Evolutionary conservation across 2,329 filamentous ascomycete genomes (phyloP).

Genomic region (Lecanicillium sp.): DNA sequence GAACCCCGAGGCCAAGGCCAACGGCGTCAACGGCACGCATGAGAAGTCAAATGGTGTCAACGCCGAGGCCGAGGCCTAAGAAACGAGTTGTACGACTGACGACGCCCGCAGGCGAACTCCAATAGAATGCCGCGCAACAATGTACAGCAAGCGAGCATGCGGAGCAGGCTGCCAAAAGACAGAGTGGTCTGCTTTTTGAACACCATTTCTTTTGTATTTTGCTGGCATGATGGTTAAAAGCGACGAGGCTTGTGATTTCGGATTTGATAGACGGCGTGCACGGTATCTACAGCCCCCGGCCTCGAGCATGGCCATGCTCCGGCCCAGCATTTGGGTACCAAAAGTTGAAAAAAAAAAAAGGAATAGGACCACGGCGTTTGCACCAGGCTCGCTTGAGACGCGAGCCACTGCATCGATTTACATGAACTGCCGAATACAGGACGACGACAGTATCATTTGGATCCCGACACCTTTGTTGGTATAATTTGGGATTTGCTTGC

Average conservation of each 20-base stretch:
- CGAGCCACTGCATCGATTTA: conserved; percentile 1
- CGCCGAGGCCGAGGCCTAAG: conserved; percentile 14
- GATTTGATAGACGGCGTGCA: conserved; percentile 6
- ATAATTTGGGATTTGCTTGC: background rate
- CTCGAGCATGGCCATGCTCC: background rate
- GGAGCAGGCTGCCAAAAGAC: background rate
- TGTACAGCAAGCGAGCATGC: background rate
- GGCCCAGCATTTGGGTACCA: conserved; percentile 7
- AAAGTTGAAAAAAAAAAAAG: conserved; percentile 8
- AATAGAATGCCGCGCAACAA: background rate
- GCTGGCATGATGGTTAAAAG: conserved; percentile 10
- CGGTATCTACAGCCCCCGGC: background rate
- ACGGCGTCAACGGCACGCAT: conserved; percentile 20
- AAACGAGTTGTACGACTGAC: background rate
- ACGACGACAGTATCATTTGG: background rate
- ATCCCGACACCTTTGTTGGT: conserved; percentile 6
- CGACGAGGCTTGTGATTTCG: conserved; percentile 5
- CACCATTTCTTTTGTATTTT: conserved; percentile 5
- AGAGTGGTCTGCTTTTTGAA: background rate
- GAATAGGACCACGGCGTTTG: conserved; percentile 10
- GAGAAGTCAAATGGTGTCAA: conserved; percentile 25
- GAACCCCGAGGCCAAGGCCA: conserved; percentile 6
- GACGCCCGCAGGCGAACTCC: background rate
- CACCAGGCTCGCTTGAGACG: background rate
- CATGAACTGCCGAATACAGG: background rate